Evolutionary conservation across 2,329 filamentous ascomycete species (phyloP).

Genomic region (Fusarium sp.): DNA sequence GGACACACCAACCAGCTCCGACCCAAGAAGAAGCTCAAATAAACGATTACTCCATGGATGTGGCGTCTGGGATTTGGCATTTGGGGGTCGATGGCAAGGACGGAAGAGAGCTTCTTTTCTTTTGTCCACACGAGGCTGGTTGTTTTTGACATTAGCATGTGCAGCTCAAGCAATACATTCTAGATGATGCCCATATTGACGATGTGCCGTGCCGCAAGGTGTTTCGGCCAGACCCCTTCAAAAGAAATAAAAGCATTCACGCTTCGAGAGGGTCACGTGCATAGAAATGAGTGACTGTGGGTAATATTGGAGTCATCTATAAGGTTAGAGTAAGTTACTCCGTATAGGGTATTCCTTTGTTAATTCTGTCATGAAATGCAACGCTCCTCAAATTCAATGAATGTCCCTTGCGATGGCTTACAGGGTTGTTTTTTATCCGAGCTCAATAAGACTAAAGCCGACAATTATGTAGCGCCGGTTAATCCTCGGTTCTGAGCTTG

Average conservation of each 20-base stretch:
- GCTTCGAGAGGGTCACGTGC: conserved; percentile 20
- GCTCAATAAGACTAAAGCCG: neutral
- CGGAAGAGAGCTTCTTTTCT: conserved; percentile 45
- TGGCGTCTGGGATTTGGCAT: conserved; percentile 58
- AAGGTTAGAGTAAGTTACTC: too few relatives aligned
- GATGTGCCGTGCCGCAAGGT: conserved; percentile 34
- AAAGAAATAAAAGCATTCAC: conserved; percentile 38
- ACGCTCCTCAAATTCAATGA: neutral
- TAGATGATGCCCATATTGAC: conserved; percentile 49
- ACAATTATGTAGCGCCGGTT: conserved; percentile 24
- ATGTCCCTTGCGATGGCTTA: neutral
- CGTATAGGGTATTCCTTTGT: neutral
- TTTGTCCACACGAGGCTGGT: conserved; percentile 49
- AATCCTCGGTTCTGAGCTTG: conserved; percentile 32
- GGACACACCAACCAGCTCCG: conserved; percentile 99
- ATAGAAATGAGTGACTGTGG: neutral
- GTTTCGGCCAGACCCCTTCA: conserved; percentile 29
- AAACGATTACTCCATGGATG: conserved; percentile 54
- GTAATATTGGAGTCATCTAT: neutral
- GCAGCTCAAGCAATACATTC: conserved; percentile 51
- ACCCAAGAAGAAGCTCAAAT: conserved; percentile 99
- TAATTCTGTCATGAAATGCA: neutral
- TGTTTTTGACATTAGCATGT: conserved; percentile 55
- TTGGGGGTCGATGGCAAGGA: conserved; percentile 49
- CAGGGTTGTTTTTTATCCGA: conserved; percentile 20